Evolutionary conservation across 169 alveolate genomes (phyloP).

Genomic region (Amoebophrya sp.): DNA sequence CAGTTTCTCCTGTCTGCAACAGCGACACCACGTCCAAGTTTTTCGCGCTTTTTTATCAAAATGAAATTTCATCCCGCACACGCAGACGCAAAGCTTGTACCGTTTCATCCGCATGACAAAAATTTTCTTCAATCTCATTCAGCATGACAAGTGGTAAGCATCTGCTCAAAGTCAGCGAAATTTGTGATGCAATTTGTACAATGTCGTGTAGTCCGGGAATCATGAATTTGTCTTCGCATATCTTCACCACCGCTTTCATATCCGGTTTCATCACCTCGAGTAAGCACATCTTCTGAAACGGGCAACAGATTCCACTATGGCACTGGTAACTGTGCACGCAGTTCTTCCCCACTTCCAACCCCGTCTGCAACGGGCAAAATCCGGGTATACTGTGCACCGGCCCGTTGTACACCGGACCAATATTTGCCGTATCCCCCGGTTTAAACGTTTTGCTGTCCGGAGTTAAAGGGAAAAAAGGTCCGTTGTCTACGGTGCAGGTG

Average conservation of each 20-base stretch:
- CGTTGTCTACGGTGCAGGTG: neutral
- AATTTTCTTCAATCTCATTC: no score
- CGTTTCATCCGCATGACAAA: no score
- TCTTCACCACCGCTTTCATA: neutral
- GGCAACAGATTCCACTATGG: neutral
- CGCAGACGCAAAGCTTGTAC: no score
- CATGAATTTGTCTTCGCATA: no score
- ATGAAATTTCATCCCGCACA: no score
- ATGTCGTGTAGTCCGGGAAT: no score
- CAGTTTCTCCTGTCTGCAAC: no score
- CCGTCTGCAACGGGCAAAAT: neutral
- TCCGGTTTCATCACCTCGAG: neutral
- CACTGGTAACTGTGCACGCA: neutral
- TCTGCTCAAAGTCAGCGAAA: no score
- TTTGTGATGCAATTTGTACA: no score
- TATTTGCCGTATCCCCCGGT: neutral
- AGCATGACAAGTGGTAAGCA: no score
- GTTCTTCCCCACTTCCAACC: neutral
- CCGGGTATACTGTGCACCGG: constrained; percentile 1
- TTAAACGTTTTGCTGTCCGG: neutral
- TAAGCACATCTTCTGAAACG: neutral
- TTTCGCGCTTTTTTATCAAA: no score
- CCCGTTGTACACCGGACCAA: neutral
- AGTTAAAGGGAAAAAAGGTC: neutral
- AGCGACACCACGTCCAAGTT: no score